Evolutionary conservation across 1,284 basidiomycete species (phyloP).

Genomic region (Crucibulum parvulum): DNA sequence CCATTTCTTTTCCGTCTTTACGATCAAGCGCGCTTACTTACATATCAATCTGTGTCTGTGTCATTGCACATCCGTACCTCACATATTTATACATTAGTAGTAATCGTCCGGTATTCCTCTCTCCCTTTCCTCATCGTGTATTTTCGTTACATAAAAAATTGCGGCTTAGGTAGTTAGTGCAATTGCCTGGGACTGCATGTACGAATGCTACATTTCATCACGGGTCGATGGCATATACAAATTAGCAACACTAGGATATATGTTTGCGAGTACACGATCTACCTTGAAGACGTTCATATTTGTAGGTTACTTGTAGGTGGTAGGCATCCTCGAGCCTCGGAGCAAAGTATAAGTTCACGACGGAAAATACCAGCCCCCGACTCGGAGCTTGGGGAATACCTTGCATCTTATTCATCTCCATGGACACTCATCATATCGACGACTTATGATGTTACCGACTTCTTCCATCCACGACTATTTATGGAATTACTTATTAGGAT

Average conservation of each 20-base stretch:
- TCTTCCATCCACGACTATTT: too few relatives aligned
- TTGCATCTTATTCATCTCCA: too few relatives aligned
- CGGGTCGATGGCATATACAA: background rate
- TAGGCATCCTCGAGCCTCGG: too few relatives aligned
- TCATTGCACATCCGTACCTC: background rate
- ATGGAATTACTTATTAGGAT: too few relatives aligned
- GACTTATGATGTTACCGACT: too few relatives aligned
- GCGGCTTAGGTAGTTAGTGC: background rate
- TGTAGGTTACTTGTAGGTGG: too few relatives aligned
- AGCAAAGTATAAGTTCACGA: too few relatives aligned
- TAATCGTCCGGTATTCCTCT: background rate
- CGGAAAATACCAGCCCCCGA: too few relatives aligned
- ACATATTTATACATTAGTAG: background rate
- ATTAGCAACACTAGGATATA: background rate
- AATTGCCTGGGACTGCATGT: background rate
- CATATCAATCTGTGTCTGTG: background rate
- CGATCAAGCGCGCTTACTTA: background rate
- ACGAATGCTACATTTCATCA: background rate
- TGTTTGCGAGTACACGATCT: too few relatives aligned
- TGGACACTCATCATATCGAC: too few relatives aligned
- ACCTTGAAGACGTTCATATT: too few relatives aligned
- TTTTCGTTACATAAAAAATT: background rate
- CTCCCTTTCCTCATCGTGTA: background rate
- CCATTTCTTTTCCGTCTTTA: background rate
- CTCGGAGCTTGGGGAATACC: too few relatives aligned